Evolutionary conservation across 768 basidiomycete genomes (phyloP).

Genomic region (Rhodotorula babjevae): DNA sequence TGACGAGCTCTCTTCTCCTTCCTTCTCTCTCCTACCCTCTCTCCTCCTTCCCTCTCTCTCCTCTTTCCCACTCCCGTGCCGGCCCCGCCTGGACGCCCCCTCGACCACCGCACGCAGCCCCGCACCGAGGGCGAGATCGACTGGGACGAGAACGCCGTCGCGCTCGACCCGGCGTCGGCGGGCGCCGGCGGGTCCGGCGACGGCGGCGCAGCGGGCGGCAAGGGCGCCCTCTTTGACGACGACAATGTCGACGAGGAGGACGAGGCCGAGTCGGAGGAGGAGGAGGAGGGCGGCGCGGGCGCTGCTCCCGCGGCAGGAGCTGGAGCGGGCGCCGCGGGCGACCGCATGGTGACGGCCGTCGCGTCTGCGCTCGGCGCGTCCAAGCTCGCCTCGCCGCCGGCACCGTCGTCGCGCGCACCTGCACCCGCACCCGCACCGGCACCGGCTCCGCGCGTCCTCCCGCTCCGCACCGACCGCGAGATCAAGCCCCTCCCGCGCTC

Average conservation of each 20-base stretch:
- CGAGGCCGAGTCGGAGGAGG: slow-evolving; percentile 21
- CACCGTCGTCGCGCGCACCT: background rate
- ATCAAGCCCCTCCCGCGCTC: slow-evolving; percentile 21
- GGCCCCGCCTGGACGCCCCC: too few species aligned
- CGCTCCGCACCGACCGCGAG: slow-evolving; percentile 8
- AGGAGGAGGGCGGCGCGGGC: slow-evolving; percentile 14
- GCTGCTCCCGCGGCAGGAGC: background rate
- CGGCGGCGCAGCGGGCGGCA: background rate
- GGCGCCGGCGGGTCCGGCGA: background rate
- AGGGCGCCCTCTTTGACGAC: slow-evolving; percentile 28
- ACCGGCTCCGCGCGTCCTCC: slow-evolving; percentile 2
- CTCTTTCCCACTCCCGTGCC: too few species aligned
- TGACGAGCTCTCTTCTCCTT: too few species aligned
- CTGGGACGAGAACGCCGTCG: slow-evolving; percentile 23
- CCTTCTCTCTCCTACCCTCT: background rate
- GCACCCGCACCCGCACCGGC: background rate
- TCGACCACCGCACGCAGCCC: slow-evolving; percentile 7
- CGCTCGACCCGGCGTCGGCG: too few species aligned
- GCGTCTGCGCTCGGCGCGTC: background rate
- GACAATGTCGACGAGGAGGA: slow-evolving; percentile 26
- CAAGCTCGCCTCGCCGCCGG: background rate
- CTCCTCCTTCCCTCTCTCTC: background rate
- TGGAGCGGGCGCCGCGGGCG: background rate
- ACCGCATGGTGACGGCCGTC: background rate
- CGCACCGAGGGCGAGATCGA: slow-evolving; percentile 36